Evolutionary conservation across 139 green algal genomes (phyloP), one percentile per base, ranked within the genome.

Genomic region (Volvox reticuliferus): DNA sequence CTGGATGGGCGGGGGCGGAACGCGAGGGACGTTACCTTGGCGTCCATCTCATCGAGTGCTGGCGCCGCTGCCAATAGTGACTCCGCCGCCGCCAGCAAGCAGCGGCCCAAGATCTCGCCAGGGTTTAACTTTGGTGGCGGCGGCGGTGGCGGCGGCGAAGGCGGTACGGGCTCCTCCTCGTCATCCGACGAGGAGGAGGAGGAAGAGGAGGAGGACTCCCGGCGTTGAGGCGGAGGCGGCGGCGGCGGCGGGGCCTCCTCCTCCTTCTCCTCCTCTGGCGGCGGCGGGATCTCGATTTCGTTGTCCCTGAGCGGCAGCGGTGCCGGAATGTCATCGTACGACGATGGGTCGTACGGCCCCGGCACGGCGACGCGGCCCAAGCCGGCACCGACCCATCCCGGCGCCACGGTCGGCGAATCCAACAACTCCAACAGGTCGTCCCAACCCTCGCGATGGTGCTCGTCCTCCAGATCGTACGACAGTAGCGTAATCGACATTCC

Each of bases 31-130:
- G 44, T 55, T 73, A 94, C 94, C 93, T 93, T 94, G 16, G 79
- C 87, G 79, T 98, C 96, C 81, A 96, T 75, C 3, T 87, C 95
- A 79, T 97, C 93, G 21, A 98, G 92, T 86, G 93, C 62, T 17
- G 83, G 44, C 44, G 91, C 93, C 50, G 85, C 93, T 1, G 71
- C 75, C 21, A 94, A 35, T 63, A 98, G 36, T 26, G 93, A 90
- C 67, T 91, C 82, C 37, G 77, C 91, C 14, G 91, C 92, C 5
- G 88, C 89, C 62, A 61, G 28, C 36, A 97, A 36, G 50, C 84
- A 91, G 26, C 92, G 62, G 36, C 84, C 87, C 79, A 93, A 71
- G 50, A 62, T 6, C 50, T 55, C 75, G 17, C 32, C 75, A 1
- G 75, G 75, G 16, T 81, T 81, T 33, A 30, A 35, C 75, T 81